These are phyloP conservation scores for Penicillium sp. DNA, from an alignment of 2,329 filamentous ascomycete genomes.

Conservation along the genomic window DNA sequence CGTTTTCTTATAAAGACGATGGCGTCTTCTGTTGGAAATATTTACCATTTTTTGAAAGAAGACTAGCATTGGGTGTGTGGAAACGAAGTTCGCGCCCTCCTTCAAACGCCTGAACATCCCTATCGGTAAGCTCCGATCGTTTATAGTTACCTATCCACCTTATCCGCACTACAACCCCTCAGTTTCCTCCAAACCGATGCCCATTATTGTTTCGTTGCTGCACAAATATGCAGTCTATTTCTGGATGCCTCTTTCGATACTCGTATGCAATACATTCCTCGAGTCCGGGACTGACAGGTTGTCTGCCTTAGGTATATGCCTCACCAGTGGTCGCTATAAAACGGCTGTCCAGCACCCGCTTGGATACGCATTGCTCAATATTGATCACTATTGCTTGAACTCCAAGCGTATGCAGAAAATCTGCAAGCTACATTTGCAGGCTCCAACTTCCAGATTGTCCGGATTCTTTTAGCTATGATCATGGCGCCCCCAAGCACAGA, in stretches of 20 bases:
- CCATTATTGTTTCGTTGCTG: constrained; percentile 9
- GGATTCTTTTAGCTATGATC: neutral
- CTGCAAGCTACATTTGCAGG: neutral
- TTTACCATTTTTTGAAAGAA: neutral
- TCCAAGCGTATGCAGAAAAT: neutral
- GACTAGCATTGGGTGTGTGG: neutral
- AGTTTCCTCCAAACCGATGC: constrained; percentile 2
- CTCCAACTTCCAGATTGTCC: neutral
- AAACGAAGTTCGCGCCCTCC: too few species aligned
- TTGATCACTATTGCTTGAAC: neutral
- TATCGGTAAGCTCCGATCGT: constrained; percentile 29
- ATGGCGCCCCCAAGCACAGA: neutral
- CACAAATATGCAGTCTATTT: constrained; percentile 11
- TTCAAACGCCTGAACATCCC: neutral
- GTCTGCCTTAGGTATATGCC: neutral
- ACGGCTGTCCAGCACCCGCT: neutral
- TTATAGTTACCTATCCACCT: constrained; percentile 12
- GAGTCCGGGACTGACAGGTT: constrained; percentile 4
- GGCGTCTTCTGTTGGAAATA: neutral
- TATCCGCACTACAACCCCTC: constrained; percentile 14
- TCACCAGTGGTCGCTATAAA: neutral
- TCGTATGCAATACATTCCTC: neutral
- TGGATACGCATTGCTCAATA: neutral
- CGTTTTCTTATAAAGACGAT: constrained; percentile 11
- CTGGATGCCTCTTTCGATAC: constrained; percentile 2